These are phyloP conservation scores for Rhizophagus clarus DNA, from an alignment of 192 early-diverging fungal species.

Conservation along the genomic window DNA sequence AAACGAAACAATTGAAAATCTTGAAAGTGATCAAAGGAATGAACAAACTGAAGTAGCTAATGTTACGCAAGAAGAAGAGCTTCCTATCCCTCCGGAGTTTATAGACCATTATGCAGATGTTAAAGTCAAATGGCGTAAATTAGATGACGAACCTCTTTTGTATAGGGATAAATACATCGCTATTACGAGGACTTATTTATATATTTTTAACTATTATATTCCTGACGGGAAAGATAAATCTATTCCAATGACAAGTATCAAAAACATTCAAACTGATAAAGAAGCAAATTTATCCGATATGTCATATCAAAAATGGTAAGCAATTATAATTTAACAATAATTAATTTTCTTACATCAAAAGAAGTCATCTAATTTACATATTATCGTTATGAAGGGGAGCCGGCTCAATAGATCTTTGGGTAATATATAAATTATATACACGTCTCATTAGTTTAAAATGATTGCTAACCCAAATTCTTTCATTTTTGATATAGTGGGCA, in stretches of 20 bases:
- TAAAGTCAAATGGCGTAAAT: conserved; percentile 2
- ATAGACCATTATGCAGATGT: neutral
- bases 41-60: neutral
- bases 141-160: conserved; percentile 21
- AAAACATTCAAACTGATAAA: conserved; percentile 27
- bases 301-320: conserved; percentile 26
- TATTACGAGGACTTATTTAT: conserved; percentile 21
- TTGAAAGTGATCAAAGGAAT: too few species aligned
- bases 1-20: too few species aligned
- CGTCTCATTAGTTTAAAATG: neutral
- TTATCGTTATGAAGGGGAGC: conserved; percentile 11
- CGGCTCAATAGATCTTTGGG: conserved; percentile 28
- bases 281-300: conserved; percentile 17
- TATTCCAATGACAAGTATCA: conserved; percentile 17
- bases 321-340: neutral
- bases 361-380: neutral
- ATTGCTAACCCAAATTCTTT: neutral
- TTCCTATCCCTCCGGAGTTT: neutral
- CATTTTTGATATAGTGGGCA: conserved; percentile 19
- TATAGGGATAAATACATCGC: conserved; percentile 29
- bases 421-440: neutral
- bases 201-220: conserved; percentile 32
- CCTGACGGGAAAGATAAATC: conserved; percentile 17
- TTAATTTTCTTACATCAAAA: neutral
- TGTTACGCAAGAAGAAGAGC: neutral